Conservation (phyloP, 306 rosid genomes). For the Dryas drummondii region DNA sequence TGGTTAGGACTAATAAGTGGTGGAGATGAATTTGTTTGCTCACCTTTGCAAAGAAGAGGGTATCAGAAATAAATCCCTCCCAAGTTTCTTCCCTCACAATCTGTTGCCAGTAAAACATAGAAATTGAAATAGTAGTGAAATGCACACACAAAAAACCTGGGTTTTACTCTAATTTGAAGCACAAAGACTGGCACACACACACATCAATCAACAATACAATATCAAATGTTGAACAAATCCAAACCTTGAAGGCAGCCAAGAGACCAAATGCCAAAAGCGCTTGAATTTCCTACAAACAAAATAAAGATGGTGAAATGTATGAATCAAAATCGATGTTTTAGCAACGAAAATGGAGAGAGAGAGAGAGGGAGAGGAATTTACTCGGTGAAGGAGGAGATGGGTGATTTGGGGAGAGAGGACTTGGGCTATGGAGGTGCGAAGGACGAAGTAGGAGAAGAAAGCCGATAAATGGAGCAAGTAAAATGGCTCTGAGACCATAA, state of each 20-base stretch:
- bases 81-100: slow-evolving; percentile 74
- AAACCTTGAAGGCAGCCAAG: slow-evolving; percentile 67
- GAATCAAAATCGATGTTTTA: neutral
- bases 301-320: neutral
- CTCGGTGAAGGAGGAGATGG: slow-evolving; percentile 59
- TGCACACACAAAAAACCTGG: neutral
- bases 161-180: neutral
- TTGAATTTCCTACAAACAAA: slow-evolving; percentile 56
- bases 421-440: slow-evolving; percentile 58
- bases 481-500: slow-evolving; percentile 72
- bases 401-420: slow-evolving; percentile 44
- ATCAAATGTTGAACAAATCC: neutral
- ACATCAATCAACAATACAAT: neutral
- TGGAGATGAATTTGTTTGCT: neutral
- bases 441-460: slow-evolving; percentile 71
- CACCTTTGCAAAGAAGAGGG: slow-evolving; percentile 78
- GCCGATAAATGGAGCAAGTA: slow-evolving; percentile 68
- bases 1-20: neutral
- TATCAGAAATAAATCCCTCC: slow-evolving; percentile 71
- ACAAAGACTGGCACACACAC: neutral
- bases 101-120: slow-evolving; percentile 38
- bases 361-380: slow-evolving; percentile 24
- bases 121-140: neutral
- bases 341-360: neutral
- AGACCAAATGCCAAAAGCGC: slow-evolving; percentile 56